phyloP scores from a whole-genome alignment of 1,139 yeast genomes.

The Taphrina communis region DNA sequence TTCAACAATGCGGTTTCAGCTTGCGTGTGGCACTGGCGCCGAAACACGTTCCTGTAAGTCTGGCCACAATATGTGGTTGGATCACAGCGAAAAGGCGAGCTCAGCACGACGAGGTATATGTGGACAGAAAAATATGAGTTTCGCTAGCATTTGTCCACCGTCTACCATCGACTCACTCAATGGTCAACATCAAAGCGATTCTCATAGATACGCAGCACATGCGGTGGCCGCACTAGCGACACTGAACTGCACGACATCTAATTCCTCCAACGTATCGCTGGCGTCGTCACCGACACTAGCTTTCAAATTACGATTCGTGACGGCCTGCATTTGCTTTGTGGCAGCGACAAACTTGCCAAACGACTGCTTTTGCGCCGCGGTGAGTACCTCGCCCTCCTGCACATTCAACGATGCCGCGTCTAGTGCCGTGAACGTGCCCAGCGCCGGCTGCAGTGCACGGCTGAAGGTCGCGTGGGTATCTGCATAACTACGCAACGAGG shows the following conservation, averaged over 20 bases:
- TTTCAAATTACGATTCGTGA: background rate
- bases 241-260: slow-evolving; percentile 5
- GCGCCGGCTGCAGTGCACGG: background rate
- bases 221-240: slow-evolving; percentile 5
- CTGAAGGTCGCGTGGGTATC: slow-evolving; percentile 3
- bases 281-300: slow-evolving; percentile 1
- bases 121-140: too few species aligned
- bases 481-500: slow-evolving; percentile 1
- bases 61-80: too few species aligned
- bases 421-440: background rate
- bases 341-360: slow-evolving; percentile 1
- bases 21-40: background rate
- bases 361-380: slow-evolving; percentile 10
- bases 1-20: background rate
- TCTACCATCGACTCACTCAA: too few species aligned
- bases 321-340: background rate
- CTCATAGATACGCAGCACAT: background rate
- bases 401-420: slow-evolving; percentile 9
- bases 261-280: slow-evolving; percentile 19
- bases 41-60: background rate
- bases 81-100: too few species aligned
- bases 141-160: too few species aligned
- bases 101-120: too few species aligned
- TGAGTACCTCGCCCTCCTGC: background rate
- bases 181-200: background rate